These are phyloP conservation scores for Fusarium marasasianum DNA, from an alignment of 2,329 filamentous ascomycete species.

Conservation along the genomic window DNA sequence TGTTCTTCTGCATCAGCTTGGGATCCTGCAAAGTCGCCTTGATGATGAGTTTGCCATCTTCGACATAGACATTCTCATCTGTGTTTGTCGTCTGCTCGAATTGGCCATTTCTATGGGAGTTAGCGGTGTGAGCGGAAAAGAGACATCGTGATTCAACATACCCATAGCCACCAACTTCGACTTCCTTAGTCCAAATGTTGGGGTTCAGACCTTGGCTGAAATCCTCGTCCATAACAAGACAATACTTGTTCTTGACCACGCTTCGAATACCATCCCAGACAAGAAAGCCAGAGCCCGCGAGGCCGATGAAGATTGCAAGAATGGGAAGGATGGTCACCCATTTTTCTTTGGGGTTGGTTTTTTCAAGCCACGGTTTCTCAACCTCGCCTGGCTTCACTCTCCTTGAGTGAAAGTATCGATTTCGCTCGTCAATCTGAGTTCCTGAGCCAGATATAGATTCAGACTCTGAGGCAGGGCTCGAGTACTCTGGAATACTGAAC, in stretches of 20 bases:
- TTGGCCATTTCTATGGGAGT: conserved; percentile 72
- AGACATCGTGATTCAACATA: conserved; percentile 53
- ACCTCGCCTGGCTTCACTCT: conserved; percentile 76
- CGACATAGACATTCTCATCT: conserved; percentile 78
- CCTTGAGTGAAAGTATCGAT: conserved; percentile 77
- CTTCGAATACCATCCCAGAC: conserved; percentile 78
- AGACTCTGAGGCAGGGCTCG: conserved; percentile 49
- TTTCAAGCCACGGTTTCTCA: conserved; percentile 81
- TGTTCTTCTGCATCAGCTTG: conserved; percentile 71
- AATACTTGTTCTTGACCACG: conserved; percentile 80
- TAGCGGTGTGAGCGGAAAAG: background rate
- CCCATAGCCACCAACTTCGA: conserved; percentile 80
- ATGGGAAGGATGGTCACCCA: conserved; percentile 86
- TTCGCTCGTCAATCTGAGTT: conserved; percentile 51
- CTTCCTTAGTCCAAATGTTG: conserved; percentile 77
- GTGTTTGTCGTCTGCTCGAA: conserved; percentile 79
- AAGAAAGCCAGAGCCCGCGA: conserved; percentile 74
- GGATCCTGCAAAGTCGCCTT: conserved; percentile 80
- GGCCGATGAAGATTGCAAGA: conserved; percentile 74
- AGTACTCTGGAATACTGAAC: conserved; percentile 35
- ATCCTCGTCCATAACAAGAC: conserved; percentile 71
- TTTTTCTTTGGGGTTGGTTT: conserved; percentile 80
- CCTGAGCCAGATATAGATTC: conserved; percentile 53
- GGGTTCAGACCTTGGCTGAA: conserved; percentile 68
- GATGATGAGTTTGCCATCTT: conserved; percentile 76